phyloP scores from a whole-genome alignment of 768 basidiomycete species.

The Phanerochaete carnosa region DNA sequence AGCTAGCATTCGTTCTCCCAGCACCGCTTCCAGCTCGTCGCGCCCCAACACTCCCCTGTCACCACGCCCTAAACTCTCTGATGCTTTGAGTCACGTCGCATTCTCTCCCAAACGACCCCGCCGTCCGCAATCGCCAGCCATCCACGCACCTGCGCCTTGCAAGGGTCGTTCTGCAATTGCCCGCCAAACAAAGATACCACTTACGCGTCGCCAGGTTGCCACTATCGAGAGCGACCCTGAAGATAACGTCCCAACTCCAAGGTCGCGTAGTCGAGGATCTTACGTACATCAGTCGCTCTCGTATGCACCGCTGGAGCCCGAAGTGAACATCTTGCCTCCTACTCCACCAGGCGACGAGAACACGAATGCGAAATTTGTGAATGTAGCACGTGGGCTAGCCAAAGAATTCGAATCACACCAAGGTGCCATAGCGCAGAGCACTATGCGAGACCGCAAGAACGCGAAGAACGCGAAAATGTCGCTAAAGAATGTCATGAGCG shows the following conservation, averaged over 20 bases:
- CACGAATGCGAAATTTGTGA: slow-evolving; percentile 51
- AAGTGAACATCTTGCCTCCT: slow-evolving; percentile 54
- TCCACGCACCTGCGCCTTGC: slow-evolving; percentile 5
- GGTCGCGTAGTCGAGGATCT: slow-evolving; percentile 5
- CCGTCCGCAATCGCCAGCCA: slow-evolving; percentile 30
- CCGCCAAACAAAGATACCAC: slow-evolving; percentile 5
- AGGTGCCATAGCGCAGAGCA: slow-evolving; percentile 12
- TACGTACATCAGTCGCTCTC: slow-evolving; percentile 22
- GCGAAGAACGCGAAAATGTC: not conserved
- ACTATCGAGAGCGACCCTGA: slow-evolving; percentile 10
- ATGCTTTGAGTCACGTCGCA: slow-evolving; percentile 64
- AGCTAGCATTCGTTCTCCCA: slow-evolving; percentile 37
- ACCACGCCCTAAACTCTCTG: slow-evolving; percentile 62
- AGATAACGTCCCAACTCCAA: slow-evolving; percentile 8
- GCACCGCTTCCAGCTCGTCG: slow-evolving; percentile 38
- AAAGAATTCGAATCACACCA: slow-evolving; percentile 43
- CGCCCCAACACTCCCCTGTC: slow-evolving; percentile 34
- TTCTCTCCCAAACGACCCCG: slow-evolving; percentile 79
- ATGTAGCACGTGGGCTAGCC: slow-evolving; percentile 48
- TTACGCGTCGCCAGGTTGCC: slow-evolving; percentile 9
- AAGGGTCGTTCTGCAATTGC: not conserved
- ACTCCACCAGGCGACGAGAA: slow-evolving; percentile 48
- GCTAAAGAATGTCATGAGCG: not conserved
- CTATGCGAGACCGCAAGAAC: slow-evolving; percentile 8
- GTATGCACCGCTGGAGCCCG: slow-evolving; percentile 35